Evolutionary conservation across 2,329 filamentous ascomycete genomes (phyloP).

Genomic region (Plenodomus biglobosus): DNA sequence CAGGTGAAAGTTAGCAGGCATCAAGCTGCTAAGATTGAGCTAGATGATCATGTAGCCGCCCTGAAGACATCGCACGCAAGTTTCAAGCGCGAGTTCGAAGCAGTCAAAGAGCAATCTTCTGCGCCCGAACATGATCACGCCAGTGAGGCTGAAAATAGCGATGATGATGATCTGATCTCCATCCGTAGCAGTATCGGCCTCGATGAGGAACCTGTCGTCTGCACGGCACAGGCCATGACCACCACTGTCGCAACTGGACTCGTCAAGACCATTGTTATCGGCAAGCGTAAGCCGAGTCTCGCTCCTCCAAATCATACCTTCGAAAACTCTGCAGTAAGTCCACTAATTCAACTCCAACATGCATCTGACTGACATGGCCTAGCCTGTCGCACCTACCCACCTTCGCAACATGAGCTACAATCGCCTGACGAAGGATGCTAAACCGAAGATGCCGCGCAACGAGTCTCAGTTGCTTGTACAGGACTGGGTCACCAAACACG

Average conservation of each 20-base stretch:
- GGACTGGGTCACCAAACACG: slow-evolving; percentile 21
- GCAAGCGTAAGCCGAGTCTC: neutral
- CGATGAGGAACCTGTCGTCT: slow-evolving; percentile 22
- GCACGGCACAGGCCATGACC: slow-evolving; percentile 12
- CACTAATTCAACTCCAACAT: neutral
- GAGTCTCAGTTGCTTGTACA: slow-evolving; percentile 15
- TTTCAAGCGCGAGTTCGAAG: slow-evolving; percentile 11
- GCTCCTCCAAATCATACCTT: neutral
- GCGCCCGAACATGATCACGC: neutral
- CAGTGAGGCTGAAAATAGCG: slow-evolving; percentile 1
- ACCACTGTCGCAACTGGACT: slow-evolving; percentile 10
- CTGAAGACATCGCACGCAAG: slow-evolving; percentile 14
- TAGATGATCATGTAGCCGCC: slow-evolving; percentile 10
- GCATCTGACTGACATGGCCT: neutral
- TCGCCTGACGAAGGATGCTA: slow-evolving; percentile 7
- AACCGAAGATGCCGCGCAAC: slow-evolving; percentile 11
- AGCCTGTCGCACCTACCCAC: neutral
- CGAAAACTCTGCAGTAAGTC: neutral
- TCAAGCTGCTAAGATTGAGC: slow-evolving; percentile 8
- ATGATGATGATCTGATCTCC: slow-evolving; percentile 14
- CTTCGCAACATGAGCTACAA: slow-evolving; percentile 1
- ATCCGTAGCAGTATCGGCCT: slow-evolving; percentile 21
- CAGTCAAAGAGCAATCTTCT: neutral
- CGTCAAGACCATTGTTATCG: neutral
- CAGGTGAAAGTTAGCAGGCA: neutral